Percentiles rank a stretch among this genome's conserved stretches.
phyloP scores from a whole-genome alignment of 148 eudicot species.

The Vaccinium darrowii region DNA sequence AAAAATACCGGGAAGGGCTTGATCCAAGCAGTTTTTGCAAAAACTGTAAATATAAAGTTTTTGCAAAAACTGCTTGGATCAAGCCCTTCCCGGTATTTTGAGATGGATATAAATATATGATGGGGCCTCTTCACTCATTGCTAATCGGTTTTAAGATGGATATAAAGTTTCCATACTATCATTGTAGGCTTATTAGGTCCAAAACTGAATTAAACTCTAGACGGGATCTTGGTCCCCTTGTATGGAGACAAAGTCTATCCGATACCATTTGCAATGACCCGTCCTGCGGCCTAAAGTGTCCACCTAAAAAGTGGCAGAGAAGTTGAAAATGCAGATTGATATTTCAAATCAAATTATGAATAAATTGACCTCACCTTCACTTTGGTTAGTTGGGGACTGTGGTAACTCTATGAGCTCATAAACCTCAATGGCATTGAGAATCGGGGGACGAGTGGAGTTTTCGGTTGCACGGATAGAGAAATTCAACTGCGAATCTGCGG shows the following conservation, averaged over 20 bases:
- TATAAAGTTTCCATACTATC: too few relatives aligned
- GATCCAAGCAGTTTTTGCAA: too few relatives aligned
- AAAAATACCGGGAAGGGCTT: too few relatives aligned
- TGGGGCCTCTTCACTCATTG: too few relatives aligned
- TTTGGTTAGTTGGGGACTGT: slow-evolving; percentile 19
- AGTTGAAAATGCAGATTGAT: background rate
- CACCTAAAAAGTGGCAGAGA: background rate
- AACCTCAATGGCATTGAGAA: slow-evolving; percentile 32
- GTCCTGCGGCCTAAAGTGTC: background rate
- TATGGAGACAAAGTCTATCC: background rate
- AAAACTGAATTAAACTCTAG: too few relatives aligned
- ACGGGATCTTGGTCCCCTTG: background rate
- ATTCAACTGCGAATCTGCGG: background rate
- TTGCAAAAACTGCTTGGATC: too few relatives aligned
- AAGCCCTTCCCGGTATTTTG: too few relatives aligned
- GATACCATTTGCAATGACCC: background rate
- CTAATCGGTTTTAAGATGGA: too few relatives aligned
- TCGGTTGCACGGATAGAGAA: slow-evolving; percentile 3
- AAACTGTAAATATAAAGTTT: too few relatives aligned
- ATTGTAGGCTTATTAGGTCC: too few relatives aligned
- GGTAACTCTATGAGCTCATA: slow-evolving; percentile 9
- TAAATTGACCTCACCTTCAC: background rate
- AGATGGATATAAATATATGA: too few relatives aligned
- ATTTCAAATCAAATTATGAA: too few relatives aligned
- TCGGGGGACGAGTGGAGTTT: slow-evolving; percentile 31